Percentiles rank a stretch among this genome's conserved stretches.
Conservation (phyloP, 2,329 filamentous ascomycete genomes). For the Aureobasidium sp. region DNA sequence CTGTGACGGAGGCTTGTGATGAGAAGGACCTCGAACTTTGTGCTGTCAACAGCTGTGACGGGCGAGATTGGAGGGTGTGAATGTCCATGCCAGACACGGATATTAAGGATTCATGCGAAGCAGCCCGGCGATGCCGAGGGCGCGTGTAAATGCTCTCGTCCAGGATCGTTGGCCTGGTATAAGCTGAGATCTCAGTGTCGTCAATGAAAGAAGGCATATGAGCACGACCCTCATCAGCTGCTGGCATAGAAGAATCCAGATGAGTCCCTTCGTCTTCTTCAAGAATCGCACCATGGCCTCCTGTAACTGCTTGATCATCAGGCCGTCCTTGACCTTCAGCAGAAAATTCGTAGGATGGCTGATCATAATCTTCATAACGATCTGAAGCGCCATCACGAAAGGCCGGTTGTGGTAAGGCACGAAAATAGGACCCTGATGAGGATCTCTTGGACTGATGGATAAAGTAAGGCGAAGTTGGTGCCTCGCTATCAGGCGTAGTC, state of each 20-base stretch:
- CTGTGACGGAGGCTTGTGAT: slow-evolving; percentile 39
- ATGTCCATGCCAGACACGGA: slow-evolving; percentile 86
- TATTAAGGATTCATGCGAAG: slow-evolving; percentile 83
- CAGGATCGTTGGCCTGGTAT: slow-evolving; percentile 22
- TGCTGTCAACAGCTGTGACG: slow-evolving; percentile 63
- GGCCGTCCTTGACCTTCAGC: neutral
- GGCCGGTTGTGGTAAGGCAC: slow-evolving; percentile 9
- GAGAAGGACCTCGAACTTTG: slow-evolving; percentile 43
- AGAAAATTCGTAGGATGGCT: slow-evolving; percentile 1
- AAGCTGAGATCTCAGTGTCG: slow-evolving; percentile 19
- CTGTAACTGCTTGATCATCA: slow-evolving; percentile 1
- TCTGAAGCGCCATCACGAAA: slow-evolving; percentile 13
- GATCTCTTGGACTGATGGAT: slow-evolving; percentile 53
- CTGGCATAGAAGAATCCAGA: slow-evolving; percentile 7
- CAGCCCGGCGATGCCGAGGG: slow-evolving; percentile 52
- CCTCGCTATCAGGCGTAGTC: slow-evolving; percentile 70
- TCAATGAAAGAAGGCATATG: slow-evolving; percentile 12
- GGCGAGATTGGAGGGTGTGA: slow-evolving; percentile 63
- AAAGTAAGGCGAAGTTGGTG: slow-evolving; percentile 53
- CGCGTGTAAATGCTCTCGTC: slow-evolving; percentile 31
- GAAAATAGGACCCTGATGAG: slow-evolving; percentile 39
- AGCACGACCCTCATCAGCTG: neutral
- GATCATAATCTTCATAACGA: slow-evolving; percentile 4
- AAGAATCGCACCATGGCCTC: slow-evolving; percentile 12
- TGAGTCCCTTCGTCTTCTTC: slow-evolving; percentile 14